A percentile compares a stretch with the other conserved stretches of the same genome.
Conservation (phyloP, 495 filamentous ascomycete species). For the Apiosordaria backusii region DNA sequence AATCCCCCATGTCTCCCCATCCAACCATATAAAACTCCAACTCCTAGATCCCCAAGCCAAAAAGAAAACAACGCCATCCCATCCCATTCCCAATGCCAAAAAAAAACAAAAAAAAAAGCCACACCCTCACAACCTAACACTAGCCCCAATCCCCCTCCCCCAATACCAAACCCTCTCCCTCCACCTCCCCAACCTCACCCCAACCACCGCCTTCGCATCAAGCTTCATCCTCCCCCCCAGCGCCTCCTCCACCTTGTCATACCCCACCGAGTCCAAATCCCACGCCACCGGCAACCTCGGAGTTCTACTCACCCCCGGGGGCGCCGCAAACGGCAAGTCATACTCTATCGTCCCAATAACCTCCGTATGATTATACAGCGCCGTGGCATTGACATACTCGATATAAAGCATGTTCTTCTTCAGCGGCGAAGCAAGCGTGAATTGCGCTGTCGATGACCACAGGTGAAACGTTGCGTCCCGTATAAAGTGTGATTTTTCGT, state of each 20-base stretch:
- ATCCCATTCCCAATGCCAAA: not conserved
- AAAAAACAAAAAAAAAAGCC: not conserved
- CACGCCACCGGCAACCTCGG: conserved; percentile 80
- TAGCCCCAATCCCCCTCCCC: conserved; percentile 71
- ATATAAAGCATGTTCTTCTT: conserved; percentile 66
- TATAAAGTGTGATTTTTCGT: conserved; percentile 63
- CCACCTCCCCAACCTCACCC: conserved; percentile 69
- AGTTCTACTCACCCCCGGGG: conserved; percentile 64
- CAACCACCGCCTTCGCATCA: conserved; percentile 71
- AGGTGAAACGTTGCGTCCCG: conserved; percentile 83
- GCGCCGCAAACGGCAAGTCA: conserved; percentile 68
- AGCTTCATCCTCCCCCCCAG: conserved; percentile 77
- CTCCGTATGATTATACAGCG: conserved; percentile 76
- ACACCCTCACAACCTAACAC: conserved; percentile 54
- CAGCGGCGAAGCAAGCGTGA: conserved; percentile 78
- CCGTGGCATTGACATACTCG: conserved; percentile 75
- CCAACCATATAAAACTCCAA: too few species aligned
- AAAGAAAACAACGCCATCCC: not conserved
- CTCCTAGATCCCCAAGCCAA: too few species aligned
- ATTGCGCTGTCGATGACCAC: conserved; percentile 79
- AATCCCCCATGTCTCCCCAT: too few species aligned
- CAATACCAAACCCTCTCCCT: conserved; percentile 63
- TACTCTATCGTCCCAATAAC: conserved; percentile 73
- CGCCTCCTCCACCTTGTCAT: conserved; percentile 74
- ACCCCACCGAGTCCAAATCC: conserved; percentile 72